A percentile compares a stretch with the other conserved stretches of the same genome.
phyloP scores from a whole-genome alignment of 768 basidiomycete species.

The Tricholoma flavovirens region DNA sequence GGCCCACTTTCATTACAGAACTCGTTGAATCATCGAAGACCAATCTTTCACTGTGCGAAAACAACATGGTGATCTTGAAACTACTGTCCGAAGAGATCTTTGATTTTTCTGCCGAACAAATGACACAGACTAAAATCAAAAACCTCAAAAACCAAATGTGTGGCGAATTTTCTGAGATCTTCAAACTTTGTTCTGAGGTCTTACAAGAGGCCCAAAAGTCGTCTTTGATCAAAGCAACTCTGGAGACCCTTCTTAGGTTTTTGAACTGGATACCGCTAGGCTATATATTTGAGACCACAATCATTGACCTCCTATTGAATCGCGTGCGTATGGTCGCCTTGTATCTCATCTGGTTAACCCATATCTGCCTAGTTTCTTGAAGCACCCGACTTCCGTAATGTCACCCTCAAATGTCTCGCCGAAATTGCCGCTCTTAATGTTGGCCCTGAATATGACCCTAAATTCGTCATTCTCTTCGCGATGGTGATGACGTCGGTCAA shows the following conservation, averaged over 20 bases:
- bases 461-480: constrained; percentile 95
- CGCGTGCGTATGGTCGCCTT: constrained; percentile 53
- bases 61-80: constrained; percentile 98
- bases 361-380: constrained; percentile 74
- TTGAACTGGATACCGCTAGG: constrained; percentile 99
- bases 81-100: constrained; percentile 98
- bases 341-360: constrained; percentile 7
- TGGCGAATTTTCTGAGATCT: constrained; percentile 94
- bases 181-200: constrained; percentile 95
- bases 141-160: constrained; percentile 98
- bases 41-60: constrained; percentile 94
- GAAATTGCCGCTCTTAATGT: constrained; percentile 95
- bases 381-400: constrained; percentile 93
- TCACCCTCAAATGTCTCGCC: constrained; percentile 93
- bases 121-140: constrained; percentile 98
- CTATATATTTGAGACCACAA: constrained; percentile 97
- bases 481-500: constrained; percentile 98
- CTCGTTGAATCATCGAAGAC: constrained; percentile 97
- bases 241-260: constrained; percentile 93
- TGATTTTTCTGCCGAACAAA: constrained; percentile 96
- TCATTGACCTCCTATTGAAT: constrained; percentile 89
- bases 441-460: constrained; percentile 94
- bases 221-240: constrained; percentile 86
- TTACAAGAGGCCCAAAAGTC: constrained; percentile 96
- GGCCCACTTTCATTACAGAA: constrained; percentile 96